These are phyloP conservation scores for Rhizopogon rudus DNA, from an alignment of 768 basidiomycete genomes.

Conservation along the genomic window DNA sequence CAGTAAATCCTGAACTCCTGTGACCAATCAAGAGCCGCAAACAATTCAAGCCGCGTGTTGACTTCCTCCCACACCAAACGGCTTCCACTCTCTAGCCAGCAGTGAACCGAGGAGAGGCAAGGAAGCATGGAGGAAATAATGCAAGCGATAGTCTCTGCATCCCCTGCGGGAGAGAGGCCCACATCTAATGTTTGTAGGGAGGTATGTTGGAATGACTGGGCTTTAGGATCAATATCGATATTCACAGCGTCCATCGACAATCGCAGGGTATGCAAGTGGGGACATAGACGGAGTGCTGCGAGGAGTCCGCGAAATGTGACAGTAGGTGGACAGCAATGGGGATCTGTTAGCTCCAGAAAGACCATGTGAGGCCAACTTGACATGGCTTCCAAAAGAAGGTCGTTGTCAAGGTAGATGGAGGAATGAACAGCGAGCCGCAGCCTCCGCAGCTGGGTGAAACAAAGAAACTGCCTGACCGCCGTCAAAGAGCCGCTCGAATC, in stretches of 20 bases:
- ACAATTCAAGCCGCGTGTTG: background rate
- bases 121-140: background rate
- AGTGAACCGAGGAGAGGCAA: background rate
- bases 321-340: background rate
- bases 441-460: background rate
- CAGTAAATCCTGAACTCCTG: background rate
- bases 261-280: background rate
- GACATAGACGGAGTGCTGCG: background rate
- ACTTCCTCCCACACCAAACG: background rate
- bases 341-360: background rate
- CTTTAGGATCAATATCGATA: background rate
- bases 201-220: background rate
- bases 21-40: background rate
- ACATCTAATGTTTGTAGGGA: background rate
- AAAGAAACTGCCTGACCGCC: background rate
- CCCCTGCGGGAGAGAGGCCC: background rate
- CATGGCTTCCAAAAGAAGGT: background rate
- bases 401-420: background rate
- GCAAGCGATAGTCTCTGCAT: background rate
- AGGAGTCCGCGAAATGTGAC: background rate
- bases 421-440: background rate
- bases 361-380: background rate
- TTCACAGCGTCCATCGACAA: background rate
- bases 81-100: background rate
- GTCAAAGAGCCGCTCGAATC: background rate